Percentiles rank a stretch among this genome's conserved stretches.
Conservation (phyloP, 1,284 basidiomycete species). For the Malassezia equina region DNA sequence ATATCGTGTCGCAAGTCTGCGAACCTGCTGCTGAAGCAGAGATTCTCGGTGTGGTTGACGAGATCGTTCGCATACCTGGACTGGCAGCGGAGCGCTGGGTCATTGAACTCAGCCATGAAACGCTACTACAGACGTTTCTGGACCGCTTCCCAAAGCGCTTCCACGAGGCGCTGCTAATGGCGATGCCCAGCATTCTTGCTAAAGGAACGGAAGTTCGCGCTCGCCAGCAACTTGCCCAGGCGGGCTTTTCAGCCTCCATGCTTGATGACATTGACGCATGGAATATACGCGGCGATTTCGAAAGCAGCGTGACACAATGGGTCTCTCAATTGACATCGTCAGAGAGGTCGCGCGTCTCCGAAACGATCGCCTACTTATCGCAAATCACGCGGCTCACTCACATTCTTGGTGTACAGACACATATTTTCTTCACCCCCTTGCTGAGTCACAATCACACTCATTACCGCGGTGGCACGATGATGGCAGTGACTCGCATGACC, state of each 20-base stretch:
- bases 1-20: conserved; percentile 45
- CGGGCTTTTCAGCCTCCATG: conserved; percentile 30
- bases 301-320: conserved; percentile 23
- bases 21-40: conserved; percentile 47
- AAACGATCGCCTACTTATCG: conserved; percentile 56
- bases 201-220: conserved; percentile 26
- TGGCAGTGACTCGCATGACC: conserved; percentile 56
- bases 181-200: conserved; percentile 23
- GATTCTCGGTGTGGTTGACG: conserved; percentile 36
- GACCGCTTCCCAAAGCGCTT: conserved; percentile 37
- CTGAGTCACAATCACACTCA: conserved; percentile 55
- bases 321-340: conserved; percentile 29
- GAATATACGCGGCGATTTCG: conserved; percentile 28
- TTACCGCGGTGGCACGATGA: conserved; percentile 64
- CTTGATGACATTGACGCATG: conserved; percentile 44
- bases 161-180: conserved; percentile 24
- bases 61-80: conserved; percentile 42
- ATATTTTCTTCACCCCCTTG: conserved; percentile 62
- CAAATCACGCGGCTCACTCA: conserved; percentile 58
- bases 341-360: conserved; percentile 31
- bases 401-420: conserved; percentile 58
- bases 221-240: conserved; percentile 27
- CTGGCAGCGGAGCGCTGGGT: conserved; percentile 36
- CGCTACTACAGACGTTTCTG: conserved; percentile 31
- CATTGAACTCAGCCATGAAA: conserved; percentile 42